A percentile compares a stretch with the other conserved stretches of the same genome.
Evolutionary conservation across 768 basidiomycete genomes (phyloP).

Genomic region (Boletus subparvulus): DNA sequence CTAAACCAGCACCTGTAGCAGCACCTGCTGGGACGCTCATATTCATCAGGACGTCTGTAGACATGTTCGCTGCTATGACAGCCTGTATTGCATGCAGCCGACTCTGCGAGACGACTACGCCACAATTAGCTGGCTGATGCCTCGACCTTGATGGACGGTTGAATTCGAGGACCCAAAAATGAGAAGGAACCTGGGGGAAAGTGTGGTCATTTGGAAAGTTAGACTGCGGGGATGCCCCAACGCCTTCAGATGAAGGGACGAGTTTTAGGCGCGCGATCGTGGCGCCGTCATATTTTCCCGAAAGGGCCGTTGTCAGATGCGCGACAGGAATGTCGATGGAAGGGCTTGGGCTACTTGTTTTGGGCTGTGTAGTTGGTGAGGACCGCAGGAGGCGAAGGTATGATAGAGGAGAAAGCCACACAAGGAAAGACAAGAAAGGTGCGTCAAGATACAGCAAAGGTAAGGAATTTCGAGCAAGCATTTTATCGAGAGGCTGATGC

Average conservation of each 20-base stretch:
- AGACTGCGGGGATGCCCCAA: constrained; percentile 8
- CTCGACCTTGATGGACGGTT: constrained; percentile 37
- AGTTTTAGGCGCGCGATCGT: constrained; percentile 57
- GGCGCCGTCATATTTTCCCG: constrained; percentile 43
- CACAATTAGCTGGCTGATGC: constrained; percentile 45
- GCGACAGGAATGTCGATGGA: constrained; percentile 49
- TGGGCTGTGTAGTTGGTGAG: constrained; percentile 18
- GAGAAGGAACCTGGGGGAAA: constrained; percentile 26
- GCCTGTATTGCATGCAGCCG: constrained; percentile 74
- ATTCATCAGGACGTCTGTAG: constrained; percentile 25
- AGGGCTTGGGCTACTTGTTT: constrained; percentile 17
- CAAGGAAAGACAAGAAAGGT: constrained; percentile 71
- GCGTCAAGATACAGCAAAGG: constrained; percentile 70
- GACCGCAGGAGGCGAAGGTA: constrained; percentile 63
- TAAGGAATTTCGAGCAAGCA: constrained; percentile 52
- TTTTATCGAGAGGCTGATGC: constrained; percentile 61
- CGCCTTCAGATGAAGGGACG: constrained; percentile 25
- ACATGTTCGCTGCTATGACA: constrained; percentile 43
- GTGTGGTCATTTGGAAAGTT: constrained; percentile 23
- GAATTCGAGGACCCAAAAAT: constrained; percentile 73
- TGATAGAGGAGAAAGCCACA: constrained; percentile 64
- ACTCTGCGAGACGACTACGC: constrained; percentile 71
- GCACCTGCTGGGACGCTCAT: constrained; percentile 18
- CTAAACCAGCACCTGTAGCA: constrained; percentile 16
- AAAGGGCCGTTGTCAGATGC: constrained; percentile 48